Evolutionary conservation across 129 eudicot genomes (phyloP), one percentile per base, ranked within the genome.

Genomic region (Smallanthus sonchifolius): DNA sequence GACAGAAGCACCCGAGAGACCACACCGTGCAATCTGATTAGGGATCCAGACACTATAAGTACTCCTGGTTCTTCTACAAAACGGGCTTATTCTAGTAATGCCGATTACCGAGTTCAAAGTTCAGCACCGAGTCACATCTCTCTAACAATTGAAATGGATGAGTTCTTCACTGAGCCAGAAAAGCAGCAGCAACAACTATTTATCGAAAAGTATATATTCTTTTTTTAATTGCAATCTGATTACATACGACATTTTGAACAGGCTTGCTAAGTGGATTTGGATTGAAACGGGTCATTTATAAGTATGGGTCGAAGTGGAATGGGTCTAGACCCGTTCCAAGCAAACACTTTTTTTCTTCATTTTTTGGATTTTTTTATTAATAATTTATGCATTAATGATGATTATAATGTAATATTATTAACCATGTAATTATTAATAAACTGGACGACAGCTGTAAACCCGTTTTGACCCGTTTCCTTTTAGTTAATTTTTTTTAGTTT

Each of bases 21-120:
- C 30, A 87, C 92, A 62, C 92, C 92, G 6, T 87, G 85, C 88
- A 82, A 83, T 65, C 79, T 84, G 68, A 82, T 84, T 35, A 84
- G 83, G 83, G 83, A 79, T 84, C 85, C 87, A 10, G 85, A 81
- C 9, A 57, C 69, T 42, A 62, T 82, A 48, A 45, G 48, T 28
- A 82, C 82, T 55, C 88, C 89, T 42, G 72, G 83, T 51, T 82
- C 87, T 48, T 84, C 88, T 62, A 78, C 86, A 30, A 79, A 80
- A 54, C 80, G 57, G 42, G 68, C 81, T 48, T 68, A 56, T 66
- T 69, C 82, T 19, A 71, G 17, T 4, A 78, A 76, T 10, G 74
- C 54, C 37, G 79, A 65, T 70, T 39, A 37, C 66, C 73, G 75
- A 65, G 68, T 70, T 45, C 82, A 78, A 34, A 87, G 49, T 59